These are phyloP conservation scores for Myochromella boudieri DNA, from an alignment of 768 basidiomycete species.

Conservation along the genomic window DNA sequence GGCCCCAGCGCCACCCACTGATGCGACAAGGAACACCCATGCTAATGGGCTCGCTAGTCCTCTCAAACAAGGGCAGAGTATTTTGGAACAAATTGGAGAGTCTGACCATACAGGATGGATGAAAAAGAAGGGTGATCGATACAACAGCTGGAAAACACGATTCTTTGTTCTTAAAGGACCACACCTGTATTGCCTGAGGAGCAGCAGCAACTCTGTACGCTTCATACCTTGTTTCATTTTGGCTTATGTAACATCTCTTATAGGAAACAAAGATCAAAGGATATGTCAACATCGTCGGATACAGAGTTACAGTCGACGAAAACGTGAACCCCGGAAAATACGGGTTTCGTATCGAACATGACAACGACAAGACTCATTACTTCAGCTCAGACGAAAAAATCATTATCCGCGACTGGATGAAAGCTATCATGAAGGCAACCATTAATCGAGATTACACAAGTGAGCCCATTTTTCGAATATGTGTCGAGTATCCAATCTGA, in stretches of 20 bases:
- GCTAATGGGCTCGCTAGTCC: conserved; percentile 25
- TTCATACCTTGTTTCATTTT: conserved; percentile 7
- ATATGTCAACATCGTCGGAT: conserved; percentile 89
- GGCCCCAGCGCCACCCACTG: conserved; percentile 21
- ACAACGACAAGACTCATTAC: conserved; percentile 80
- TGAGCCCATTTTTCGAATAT: conserved; percentile 35
- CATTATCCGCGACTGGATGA: conserved; percentile 97
- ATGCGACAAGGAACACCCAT: conserved; percentile 10
- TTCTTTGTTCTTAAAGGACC: conserved; percentile 93
- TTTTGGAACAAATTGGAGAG: conserved; percentile 87
- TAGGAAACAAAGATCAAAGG: conserved; percentile 95
- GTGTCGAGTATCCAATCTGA: neutral
- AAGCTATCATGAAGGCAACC: conserved; percentile 98
- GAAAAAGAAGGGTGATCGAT: conserved; percentile 92
- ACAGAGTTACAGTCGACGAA: conserved; percentile 92
- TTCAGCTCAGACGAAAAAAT: conserved; percentile 91
- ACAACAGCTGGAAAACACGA: conserved; percentile 88
- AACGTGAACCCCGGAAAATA: conserved; percentile 90
- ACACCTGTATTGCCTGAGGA: conserved; percentile 85
- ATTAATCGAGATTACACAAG: conserved; percentile 92
- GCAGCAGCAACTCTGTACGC: conserved; percentile 60
- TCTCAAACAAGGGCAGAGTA: conserved; percentile 64
- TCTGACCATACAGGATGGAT: conserved; percentile 93
- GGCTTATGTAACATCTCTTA: conserved; percentile 1
- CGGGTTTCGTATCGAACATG: conserved; percentile 93